Base-by-base conservation (phyloP, 2,329 filamentous ascomycete genomes). In the Camptophora hylomeconis region DNA sequence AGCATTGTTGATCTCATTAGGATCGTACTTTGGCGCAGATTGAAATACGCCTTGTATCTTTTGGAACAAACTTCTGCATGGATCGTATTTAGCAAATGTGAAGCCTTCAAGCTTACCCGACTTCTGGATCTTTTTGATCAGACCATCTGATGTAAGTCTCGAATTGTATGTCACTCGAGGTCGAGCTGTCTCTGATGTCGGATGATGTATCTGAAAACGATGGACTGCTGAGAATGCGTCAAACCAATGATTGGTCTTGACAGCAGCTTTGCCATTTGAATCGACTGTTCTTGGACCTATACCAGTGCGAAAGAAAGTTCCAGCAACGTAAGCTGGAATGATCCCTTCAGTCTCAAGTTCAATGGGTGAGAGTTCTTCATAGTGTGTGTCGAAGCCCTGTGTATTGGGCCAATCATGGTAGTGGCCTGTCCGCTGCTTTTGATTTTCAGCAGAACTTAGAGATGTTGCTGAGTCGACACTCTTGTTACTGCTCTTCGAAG, bases 241-340 rank as follows among this genome's bases (percentile, higher is more conserved):
- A 41, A 89, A 89, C 81, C 81, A 89, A 50, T 89, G 80, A 1
- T 64, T 69, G 8, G 75, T 61, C 17, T 63, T 58, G 44, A 75
- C 74, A 0, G 62, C 68, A 9, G 53, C 55, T n/a, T 72, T 71
- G 3, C 61, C 60, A 2, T 67, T 53, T 1, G 70, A 72, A n/a
- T 73, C 60, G 3, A 83, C 54, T 20, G 66, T 65, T 48, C 67
- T 70, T 16, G 68, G 63, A 1, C 80, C 78, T 0, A 80, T 79
- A 0, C 82, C 81, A 0, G 77, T 84, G 14, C 81, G 68, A 50
- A 76, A 87, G 1, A 89, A 61, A 2, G 68, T 62, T 1, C 82
- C 82, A 2, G 77, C 72, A 3, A 72, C 72, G 61, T 79, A 86
- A 1, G 60, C 34, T 1, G 82, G 82, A 28, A 89, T 82, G 0